These are phyloP conservation scores for Globisporangium emineosum DNA, from an alignment of 352 stramenopile species.

Conservation along the genomic window DNA sequence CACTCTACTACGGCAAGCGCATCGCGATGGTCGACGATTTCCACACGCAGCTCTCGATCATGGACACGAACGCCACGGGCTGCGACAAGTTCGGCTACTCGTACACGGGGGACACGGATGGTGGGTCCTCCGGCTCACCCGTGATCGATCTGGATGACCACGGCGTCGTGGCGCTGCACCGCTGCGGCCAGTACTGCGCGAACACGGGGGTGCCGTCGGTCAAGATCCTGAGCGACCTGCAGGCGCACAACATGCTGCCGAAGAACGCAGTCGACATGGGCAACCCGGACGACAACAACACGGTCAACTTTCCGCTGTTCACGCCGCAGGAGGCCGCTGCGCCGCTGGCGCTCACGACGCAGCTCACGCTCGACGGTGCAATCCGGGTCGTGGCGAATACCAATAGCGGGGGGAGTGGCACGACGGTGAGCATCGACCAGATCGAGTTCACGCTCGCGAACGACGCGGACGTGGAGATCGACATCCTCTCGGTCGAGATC, in stretches of 20 bases:
- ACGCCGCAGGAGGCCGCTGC: slow-evolving; percentile 21
- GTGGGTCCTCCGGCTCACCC: slow-evolving; percentile 56
- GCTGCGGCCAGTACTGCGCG: slow-evolving; percentile 53
- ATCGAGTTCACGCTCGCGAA: slow-evolving; percentile 41
- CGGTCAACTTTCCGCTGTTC: slow-evolving; percentile 38
- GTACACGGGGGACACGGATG: slow-evolving; percentile 68
- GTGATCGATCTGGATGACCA: slow-evolving; percentile 50
- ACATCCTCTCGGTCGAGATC: slow-evolving; percentile 61
- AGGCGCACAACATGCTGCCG: slow-evolving; percentile 23
- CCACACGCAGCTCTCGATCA: slow-evolving; percentile 31
- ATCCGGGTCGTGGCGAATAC: slow-evolving; percentile 24
- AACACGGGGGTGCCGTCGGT: slow-evolving; percentile 56
- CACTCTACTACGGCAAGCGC: slow-evolving; percentile 29
- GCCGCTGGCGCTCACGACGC: slow-evolving; percentile 16
- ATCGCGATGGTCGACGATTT: slow-evolving; percentile 26
- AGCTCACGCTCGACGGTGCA: slow-evolving; percentile 23
- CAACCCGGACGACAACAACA: slow-evolving; percentile 29
- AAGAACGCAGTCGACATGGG: slow-evolving; percentile 31
- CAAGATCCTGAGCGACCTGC: slow-evolving; percentile 43
- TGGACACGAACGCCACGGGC: slow-evolving; percentile 27
- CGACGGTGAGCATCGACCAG: slow-evolving; percentile 41
- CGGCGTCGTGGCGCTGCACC: slow-evolving; percentile 65
- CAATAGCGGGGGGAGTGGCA: slow-evolving; percentile 4
- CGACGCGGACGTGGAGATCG: slow-evolving; percentile 46
- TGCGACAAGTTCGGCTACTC: slow-evolving; percentile 40